Conservation (phyloP, 805 yeast species). For the Osmozyma mogii region DNA sequence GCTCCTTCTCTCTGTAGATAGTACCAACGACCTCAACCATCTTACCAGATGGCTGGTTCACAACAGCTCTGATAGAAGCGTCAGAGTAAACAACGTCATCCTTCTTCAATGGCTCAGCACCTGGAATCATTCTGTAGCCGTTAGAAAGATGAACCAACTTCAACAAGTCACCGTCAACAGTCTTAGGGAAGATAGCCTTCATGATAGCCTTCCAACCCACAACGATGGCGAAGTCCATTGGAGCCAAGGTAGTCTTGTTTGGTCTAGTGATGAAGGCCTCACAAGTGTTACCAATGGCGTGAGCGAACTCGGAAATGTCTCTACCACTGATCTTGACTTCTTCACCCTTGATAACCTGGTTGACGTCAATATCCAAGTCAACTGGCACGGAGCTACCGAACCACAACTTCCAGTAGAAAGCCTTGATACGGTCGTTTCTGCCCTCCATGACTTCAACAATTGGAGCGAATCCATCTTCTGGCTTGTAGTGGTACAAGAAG, state of each 20-base stretch:
- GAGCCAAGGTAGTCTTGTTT: constrained; percentile 80
- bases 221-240: constrained; percentile 99
- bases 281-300: constrained; percentile 94
- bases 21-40: constrained; percentile 93
- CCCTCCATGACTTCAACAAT: constrained; percentile 82
- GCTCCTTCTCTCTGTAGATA: constrained; percentile 61
- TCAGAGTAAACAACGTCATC: constrained; percentile 79
- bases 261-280: constrained; percentile 91
- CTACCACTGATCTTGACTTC: constrained; percentile 60
- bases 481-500: constrained; percentile 70
- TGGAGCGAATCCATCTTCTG: constrained; percentile 93
- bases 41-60: constrained; percentile 90
- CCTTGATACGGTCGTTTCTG: constrained; percentile 88
- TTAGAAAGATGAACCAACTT: constrained; percentile 91
- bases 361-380: constrained; percentile 65
- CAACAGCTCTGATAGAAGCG: constrained; percentile 82
- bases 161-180: constrained; percentile 93
- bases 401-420: constrained; percentile 98
- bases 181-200: constrained; percentile 94
- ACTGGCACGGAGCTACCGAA: constrained; percentile 57
- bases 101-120: constrained; percentile 79
- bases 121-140: constrained; percentile 88
- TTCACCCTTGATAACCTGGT: constrained; percentile 63
- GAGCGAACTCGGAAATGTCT: constrained; percentile 86
- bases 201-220: constrained; percentile 98